Evolutionary conservation across 2,329 filamentous ascomycete species (phyloP).

Genomic region (Lecanicillium sp.): DNA sequence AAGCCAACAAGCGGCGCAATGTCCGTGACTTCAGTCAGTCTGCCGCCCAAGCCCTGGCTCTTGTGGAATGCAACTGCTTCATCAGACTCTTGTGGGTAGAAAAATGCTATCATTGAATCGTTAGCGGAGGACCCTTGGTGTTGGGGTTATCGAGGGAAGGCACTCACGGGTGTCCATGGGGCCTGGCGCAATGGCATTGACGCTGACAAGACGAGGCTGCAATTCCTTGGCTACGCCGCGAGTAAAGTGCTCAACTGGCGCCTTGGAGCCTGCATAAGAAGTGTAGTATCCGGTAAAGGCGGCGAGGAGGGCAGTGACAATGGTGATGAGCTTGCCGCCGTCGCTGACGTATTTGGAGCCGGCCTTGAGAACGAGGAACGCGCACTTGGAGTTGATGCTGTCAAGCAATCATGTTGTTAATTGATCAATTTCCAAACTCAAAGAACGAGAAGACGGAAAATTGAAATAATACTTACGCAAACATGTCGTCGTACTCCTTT

Average conservation of each 20-base stretch:
- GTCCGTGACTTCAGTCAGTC: constrained; percentile 32
- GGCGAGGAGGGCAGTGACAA: constrained; percentile 34
- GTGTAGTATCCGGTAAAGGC: constrained; percentile 38
- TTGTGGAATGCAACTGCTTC: constrained; percentile 36
- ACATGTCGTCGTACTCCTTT: constrained; percentile 37
- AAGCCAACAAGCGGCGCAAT: constrained; percentile 37
- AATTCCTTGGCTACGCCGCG: constrained; percentile 26
- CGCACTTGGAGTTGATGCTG: constrained; percentile 36
- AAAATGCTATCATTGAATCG: constrained; percentile 29
- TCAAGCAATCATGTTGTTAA: background rate
- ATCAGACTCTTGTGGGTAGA: constrained; percentile 32
- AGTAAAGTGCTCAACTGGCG: constrained; percentile 30
- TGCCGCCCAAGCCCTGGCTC: constrained; percentile 30
- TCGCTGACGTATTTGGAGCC: constrained; percentile 31
- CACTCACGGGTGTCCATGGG: constrained; percentile 32
- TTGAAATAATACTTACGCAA: constrained; percentile 25
- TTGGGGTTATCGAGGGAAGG: background rate
- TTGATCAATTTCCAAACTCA: background rate
- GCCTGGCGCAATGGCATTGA: constrained; percentile 27
- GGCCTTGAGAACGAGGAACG: constrained; percentile 36
- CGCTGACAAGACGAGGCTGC: constrained; percentile 21
- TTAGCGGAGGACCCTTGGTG: too few species aligned
- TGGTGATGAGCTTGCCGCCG: constrained; percentile 38
- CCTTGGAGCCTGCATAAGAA: constrained; percentile 34
- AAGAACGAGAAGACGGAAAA: background rate